Evolutionary conservation across 2,329 filamentous ascomycete genomes (phyloP).

Genomic region (Erysiphe pulchra): DNA sequence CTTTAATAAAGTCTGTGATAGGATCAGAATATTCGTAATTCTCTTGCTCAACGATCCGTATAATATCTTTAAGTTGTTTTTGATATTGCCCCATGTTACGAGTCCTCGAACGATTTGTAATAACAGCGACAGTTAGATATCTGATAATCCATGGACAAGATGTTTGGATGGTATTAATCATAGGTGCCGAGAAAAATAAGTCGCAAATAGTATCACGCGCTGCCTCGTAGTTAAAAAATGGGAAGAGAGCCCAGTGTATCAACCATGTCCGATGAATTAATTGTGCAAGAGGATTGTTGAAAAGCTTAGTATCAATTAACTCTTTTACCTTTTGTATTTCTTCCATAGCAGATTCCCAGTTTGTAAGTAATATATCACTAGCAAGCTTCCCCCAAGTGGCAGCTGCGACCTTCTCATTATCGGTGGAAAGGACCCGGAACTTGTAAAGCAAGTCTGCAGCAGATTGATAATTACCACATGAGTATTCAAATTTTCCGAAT

Average conservation of each 20-base stretch:
- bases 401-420: conserved; percentile 88
- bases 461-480: conserved; percentile 76
- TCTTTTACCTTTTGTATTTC: conserved; percentile 79
- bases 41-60: conserved; percentile 89
- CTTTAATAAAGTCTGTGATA: conserved; percentile 87
- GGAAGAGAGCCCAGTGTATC: conserved; percentile 95
- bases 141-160: conserved; percentile 89
- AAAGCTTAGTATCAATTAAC: conserved; percentile 77
- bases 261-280: conserved; percentile 92
- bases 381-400: conserved; percentile 97
- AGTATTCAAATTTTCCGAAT: conserved; percentile 93
- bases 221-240: conserved; percentile 91
- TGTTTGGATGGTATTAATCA: conserved; percentile 99
- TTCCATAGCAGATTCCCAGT: conserved; percentile 85
- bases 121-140: conserved; percentile 81
- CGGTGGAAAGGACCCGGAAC: conserved; percentile 91
- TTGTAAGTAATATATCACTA: conserved; percentile 78
- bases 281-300: conserved; percentile 88
- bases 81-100: conserved; percentile 75
- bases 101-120: conserved; percentile 61
- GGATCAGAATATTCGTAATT: conserved; percentile 94
- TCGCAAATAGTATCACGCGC: conserved; percentile 81
- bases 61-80: conserved; percentile 94
- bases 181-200: conserved; percentile 86
- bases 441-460: conserved; percentile 88